A percentile compares a stretch with the other conserved stretches of the same genome.
Conservation (phyloP, 2,329 filamentous ascomycete species). For the Phialemoniopsis sp. region DNA sequence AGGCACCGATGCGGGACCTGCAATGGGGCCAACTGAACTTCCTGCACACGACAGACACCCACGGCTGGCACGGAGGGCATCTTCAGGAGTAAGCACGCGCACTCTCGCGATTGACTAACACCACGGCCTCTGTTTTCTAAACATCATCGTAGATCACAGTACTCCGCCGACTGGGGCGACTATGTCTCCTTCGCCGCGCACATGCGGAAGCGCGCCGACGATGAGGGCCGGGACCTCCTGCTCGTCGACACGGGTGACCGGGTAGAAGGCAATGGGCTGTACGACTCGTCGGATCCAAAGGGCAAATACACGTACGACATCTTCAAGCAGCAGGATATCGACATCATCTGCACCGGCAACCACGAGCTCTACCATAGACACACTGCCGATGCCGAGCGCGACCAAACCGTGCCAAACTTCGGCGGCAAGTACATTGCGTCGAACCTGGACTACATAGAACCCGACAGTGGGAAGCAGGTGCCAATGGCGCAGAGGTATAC, state of each 20-base stretch:
- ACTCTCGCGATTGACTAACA: too few relatives aligned
- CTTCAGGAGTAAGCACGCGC: constrained; percentile 67
- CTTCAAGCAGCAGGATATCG: constrained; percentile 75
- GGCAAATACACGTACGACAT: constrained; percentile 88
- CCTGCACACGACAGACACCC: constrained; percentile 92
- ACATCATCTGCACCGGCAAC: constrained; percentile 84
- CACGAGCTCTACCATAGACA: constrained; percentile 88
- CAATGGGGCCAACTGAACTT: constrained; percentile 96
- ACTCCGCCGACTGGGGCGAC: constrained; percentile 96
- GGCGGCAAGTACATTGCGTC: constrained; percentile 79
- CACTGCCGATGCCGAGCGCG: constrained; percentile 74
- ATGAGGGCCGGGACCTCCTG: constrained; percentile 76
- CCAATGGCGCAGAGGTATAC: constrained; percentile 79
- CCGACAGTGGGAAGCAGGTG: constrained; percentile 58
- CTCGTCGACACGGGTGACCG: constrained; percentile 94
- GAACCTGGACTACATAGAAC: constrained; percentile 84
- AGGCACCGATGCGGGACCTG: constrained; percentile 77
- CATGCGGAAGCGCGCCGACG: constrained; percentile 74
- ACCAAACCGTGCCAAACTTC: constrained; percentile 79
- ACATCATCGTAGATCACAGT: constrained; percentile 61
- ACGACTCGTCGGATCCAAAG: constrained; percentile 84
- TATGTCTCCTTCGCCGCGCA: constrained; percentile 90
- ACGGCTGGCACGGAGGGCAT: constrained; percentile 94
- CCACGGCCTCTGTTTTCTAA: too few relatives aligned
- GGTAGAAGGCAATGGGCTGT: constrained; percentile 89